Base-by-base conservation (phyloP, 176 grass and related monocot species). In the Oryza australiensis region DNA sequence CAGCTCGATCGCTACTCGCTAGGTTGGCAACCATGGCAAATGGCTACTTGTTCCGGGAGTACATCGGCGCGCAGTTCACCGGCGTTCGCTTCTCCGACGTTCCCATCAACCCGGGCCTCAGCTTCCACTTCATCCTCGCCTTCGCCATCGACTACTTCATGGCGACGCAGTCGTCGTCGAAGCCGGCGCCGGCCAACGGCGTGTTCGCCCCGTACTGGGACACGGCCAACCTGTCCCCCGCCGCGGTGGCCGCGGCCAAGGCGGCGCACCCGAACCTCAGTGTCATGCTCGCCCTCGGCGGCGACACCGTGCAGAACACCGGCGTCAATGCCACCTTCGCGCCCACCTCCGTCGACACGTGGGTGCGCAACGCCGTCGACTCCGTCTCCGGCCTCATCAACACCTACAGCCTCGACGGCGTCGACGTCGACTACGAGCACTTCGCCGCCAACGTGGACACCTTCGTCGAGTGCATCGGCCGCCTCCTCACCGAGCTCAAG, bases 391-490 rank as follows among this genome's bases (percentile, higher is more conserved):
- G 10, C 28, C 77, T 94, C 27, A 87, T 94, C 68, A 26, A 68
- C 45, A 0, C 1, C 13, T 94, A 94, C 68, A 40, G 78, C 8
- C 83, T 94, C n/a, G 89, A 89, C 73, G 88, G 92, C 48, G 78
- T 94, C 5, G 88, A 91, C 84, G 24, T 91, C 22, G 84, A 91
- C 77, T 91, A 94, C 77, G 89, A 94, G 84, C 76, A 85, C 77
- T 94, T 89, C 55, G 48, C 16, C 74, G 2, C 4, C 66, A 9
- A 23, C n/a, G 64, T 53, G 0, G 1, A 38, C 63, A 80, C 89
- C 0, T 94, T 94, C 78, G 87, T 88, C 0, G 89, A 89, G 81
- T 85, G 89, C 77, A 26, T 91, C 55, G 86, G 86, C 12, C 76
- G 18, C 1, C 57, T 87, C 0, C 68, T 94, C 13, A 94, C 84